A percentile compares a stretch with the other conserved stretches of the same genome.
Conservation (phyloP, 202 grass and related monocot species). For the Dendrocalamus latiflorus region DNA sequence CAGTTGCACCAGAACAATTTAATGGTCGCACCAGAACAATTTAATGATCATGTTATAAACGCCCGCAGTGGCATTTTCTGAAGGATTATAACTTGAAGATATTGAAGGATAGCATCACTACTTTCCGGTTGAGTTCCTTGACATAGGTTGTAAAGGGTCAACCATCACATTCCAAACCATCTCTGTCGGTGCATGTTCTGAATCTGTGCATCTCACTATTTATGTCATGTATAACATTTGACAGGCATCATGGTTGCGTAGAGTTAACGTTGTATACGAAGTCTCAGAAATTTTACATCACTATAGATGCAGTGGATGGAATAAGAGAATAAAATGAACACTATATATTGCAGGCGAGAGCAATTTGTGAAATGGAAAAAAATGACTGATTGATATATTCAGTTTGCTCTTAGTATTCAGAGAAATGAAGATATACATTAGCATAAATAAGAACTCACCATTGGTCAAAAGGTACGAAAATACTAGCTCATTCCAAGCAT, state of each 20-base stretch:
- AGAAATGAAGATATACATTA: slow-evolving; percentile 24
- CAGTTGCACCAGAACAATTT: too few relatives aligned
- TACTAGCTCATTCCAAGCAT: slow-evolving; percentile 94
- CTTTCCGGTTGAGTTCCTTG: not conserved
- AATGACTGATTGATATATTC: too few relatives aligned
- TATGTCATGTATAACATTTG: not conserved
- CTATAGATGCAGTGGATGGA: not conserved
- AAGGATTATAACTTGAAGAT: not conserved
- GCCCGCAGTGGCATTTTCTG: not conserved
- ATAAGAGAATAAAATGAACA: not conserved
- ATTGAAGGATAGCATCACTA: not conserved
- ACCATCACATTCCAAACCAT: not conserved
- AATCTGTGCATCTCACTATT: not conserved
- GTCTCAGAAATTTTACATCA: not conserved
- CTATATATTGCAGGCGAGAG: not conserved
- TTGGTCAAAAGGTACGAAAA: slow-evolving; percentile 70
- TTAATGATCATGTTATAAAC: not conserved
- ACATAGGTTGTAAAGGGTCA: not conserved
- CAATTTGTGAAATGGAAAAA: not conserved
- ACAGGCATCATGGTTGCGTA: not conserved
- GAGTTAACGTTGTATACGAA: not conserved
- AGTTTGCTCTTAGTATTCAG: slow-evolving; percentile 2
- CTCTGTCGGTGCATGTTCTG: not conserved
- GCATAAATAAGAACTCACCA: slow-evolving; percentile 37
- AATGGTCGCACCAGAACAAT: not conserved